Evolutionary conservation across 2,329 filamentous ascomycete species (phyloP), one percentile per base, ranked within the genome.

Genomic region (Colletotrichum phormii): DNA sequence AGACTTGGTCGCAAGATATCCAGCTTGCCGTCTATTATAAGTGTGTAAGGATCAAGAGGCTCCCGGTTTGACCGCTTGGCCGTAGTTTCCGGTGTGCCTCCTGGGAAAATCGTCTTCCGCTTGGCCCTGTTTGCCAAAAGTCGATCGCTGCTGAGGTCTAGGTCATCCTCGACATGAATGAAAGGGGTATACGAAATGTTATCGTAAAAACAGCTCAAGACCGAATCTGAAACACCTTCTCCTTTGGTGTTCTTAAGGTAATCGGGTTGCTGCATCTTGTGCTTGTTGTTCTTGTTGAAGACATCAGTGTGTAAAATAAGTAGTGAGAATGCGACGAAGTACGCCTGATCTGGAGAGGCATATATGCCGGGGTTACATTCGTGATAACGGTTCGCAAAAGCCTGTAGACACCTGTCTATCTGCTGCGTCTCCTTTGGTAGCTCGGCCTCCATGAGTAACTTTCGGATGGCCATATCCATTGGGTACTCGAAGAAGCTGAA

Each of bases 281-380:
- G 90, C 84, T 98, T 98, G 85, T 98, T 98, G 86, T 98, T 99
- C 84, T 97, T 98, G 87, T 99, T 99, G 90, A 98, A 98, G n/a
- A 97, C 94, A 80, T 99, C 97, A 0, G 97, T 98, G 78, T 99
- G 97, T 42, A 99, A 87, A 77, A 99, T 98, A 72, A 99, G 89
- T 69, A 99, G 91, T 2, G 96, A 98, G 80, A 99, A 99, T 18
- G 96, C 95, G 75, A 98, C 96, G 78, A 98, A 98, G 81, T 98
- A 98, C n/a, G 97, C 95, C 83, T 98, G 95, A 79, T 98, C 97
- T 77, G 95, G 91, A 42, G 92, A 92, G 29, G 93, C 89, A 82
- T 97, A 99, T 73, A 99, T 97, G 51, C 97, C 96, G 2, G 97
- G 97, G 78, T 99, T 99, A 84, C 97, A 99, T 82, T 99, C 97